Base-by-base conservation (phyloP, 345 rosid genomes). In the Erysimum cheiranthoides region DNA sequence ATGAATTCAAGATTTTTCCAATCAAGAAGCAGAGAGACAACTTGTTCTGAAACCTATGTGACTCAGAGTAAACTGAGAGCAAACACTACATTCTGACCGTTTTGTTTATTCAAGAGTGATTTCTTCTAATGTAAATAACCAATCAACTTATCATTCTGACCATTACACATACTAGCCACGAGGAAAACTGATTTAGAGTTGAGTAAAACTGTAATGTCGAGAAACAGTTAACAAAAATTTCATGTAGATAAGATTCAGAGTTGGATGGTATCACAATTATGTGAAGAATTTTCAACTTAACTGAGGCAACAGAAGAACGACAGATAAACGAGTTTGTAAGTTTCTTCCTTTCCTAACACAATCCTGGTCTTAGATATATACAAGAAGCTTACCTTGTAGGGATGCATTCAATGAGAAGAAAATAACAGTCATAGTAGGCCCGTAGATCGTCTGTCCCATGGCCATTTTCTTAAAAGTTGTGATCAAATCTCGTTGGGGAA, bases 391-490 rank as follows among this genome's bases (percentile, higher is more conserved):
- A 92, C 97, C 97, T 64, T 92, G 95, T 40, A 94, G 82, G 42
- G 45, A 11, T 14, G 97, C 95, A 49, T 85, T 92, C 73, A 82
- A 25, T 9, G 93, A 84, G 84, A 94, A 87, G 91, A 94, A 92
- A 53, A 82, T 81, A 13, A 58, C 85, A 3, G 89, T 94, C 97
- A 94, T 87, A 42, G 61, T 35, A 14, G 98, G 98, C 43, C 95
- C 97, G 46, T 86, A 94, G 35, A 87, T 28, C 11, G 83, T 64
- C 82, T 89, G 93, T 28, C 92, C 97, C 91, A 94, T 73, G 46
- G 82, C 79, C 78, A 90, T 90, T 81, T 92, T 94, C 88, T 92
- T 94, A 54, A 89, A 81, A 1, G 91, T 90, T 28, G 93, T 81
- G 45, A 85, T 67, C 64, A 89, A 53, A 82, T 92, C 97, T 70